These are phyloP conservation scores for Phyllosticta citriasiana DNA, from an alignment of 2,329 filamentous ascomycete species.

Conservation along the genomic window DNA sequence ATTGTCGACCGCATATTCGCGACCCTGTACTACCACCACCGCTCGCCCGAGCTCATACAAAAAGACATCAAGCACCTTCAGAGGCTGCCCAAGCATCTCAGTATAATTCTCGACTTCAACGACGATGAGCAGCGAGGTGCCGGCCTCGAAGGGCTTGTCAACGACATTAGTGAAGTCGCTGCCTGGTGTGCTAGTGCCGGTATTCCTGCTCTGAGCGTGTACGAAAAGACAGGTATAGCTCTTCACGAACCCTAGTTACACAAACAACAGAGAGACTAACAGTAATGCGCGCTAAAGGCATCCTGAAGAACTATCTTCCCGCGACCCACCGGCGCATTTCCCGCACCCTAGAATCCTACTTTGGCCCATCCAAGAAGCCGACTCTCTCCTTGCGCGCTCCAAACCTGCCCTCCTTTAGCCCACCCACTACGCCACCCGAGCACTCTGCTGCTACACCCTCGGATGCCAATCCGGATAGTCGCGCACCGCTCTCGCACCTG, in stretches of 20 bases:
- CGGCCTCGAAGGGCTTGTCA: constrained; percentile 71
- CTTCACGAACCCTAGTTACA: background rate
- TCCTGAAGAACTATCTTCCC: constrained; percentile 82
- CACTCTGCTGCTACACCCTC: constrained; percentile 29
- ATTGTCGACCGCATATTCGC: constrained; percentile 69
- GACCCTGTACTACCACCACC: constrained; percentile 88
- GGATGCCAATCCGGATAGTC: constrained; percentile 14
- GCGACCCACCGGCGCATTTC: constrained; percentile 70
- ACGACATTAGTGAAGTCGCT: constrained; percentile 82
- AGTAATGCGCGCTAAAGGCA: constrained; percentile 43
- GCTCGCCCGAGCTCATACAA: constrained; percentile 83
- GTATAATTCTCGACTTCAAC: constrained; percentile 70
- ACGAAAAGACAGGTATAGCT: constrained; percentile 73
- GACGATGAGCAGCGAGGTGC: constrained; percentile 52
- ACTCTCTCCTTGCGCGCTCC: constrained; percentile 63
- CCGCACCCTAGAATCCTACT: constrained; percentile 77
- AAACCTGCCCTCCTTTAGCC: constrained; percentile 52
- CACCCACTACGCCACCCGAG: constrained; percentile 31
- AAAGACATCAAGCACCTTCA: constrained; percentile 69
- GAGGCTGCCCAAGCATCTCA: constrained; percentile 74
- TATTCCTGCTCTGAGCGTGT: constrained; percentile 79
- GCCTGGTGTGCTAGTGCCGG: constrained; percentile 90
- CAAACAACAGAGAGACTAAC: background rate
- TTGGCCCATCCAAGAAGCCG: constrained; percentile 58
- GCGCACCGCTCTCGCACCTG: constrained; percentile 31